Percentiles rank a stretch among this genome's conserved stretches.
phyloP scores from a whole-genome alignment of 1,139 yeast genomes.

The Protomyces macrosporus region DNA sequence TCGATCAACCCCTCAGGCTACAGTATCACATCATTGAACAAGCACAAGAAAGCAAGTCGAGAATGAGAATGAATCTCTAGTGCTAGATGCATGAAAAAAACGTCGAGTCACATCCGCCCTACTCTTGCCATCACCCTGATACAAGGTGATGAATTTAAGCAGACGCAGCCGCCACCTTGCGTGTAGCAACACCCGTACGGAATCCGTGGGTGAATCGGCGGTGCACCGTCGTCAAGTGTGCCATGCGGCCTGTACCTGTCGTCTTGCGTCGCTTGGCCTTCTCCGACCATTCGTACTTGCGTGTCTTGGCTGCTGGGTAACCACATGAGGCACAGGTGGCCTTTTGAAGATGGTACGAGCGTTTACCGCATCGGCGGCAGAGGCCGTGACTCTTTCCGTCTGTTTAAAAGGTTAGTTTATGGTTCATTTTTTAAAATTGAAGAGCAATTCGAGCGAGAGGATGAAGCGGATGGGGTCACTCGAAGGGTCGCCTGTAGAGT shows the following conservation, averaged over 20 bases:
- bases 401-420: slow-evolving; percentile 47
- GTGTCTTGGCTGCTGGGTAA: slow-evolving; percentile 98
- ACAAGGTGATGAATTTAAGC: not conserved
- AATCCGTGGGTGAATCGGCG: slow-evolving; percentile 99
- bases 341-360: slow-evolving; percentile 99
- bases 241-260: slow-evolving; percentile 99
- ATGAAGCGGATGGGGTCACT: too few relatives aligned
- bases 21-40: too few relatives aligned
- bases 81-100: too few relatives aligned
- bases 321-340: slow-evolving; percentile 96
- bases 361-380: slow-evolving; percentile 88
- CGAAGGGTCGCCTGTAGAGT: not conserved
- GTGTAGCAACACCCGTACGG: slow-evolving; percentile 55
- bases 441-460: too few relatives aligned
- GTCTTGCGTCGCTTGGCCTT: slow-evolving; percentile 99
- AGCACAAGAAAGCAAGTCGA: too few relatives aligned
- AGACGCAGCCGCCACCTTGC: slow-evolving; percentile 18
- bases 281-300: slow-evolving; percentile 73
- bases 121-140: too few relatives aligned
- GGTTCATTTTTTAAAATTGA: not conserved
- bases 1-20: too few relatives aligned
- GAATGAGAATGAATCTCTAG: too few relatives aligned
- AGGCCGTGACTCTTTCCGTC: slow-evolving; percentile 99
- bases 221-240: slow-evolving; percentile 92
- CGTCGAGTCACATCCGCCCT: too few relatives aligned